Evolutionary conservation across 108 stramenopile genomes (phyloP), one percentile per base, ranked within the genome.

Genomic region (Epithemia pelagica): DNA sequence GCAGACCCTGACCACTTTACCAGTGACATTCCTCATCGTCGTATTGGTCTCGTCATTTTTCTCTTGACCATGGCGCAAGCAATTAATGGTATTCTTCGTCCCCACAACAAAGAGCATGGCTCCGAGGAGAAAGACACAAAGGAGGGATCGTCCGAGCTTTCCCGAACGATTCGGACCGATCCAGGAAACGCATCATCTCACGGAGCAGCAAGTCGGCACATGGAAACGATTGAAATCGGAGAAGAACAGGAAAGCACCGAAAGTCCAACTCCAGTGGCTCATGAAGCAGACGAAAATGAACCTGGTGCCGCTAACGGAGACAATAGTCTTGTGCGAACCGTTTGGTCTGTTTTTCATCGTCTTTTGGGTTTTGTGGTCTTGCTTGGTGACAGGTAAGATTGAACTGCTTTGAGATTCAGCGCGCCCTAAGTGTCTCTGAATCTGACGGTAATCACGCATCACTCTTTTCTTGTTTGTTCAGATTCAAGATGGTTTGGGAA

Each of bases 21-120:
- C 15, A 29, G 54, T 20, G 24, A 57, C 27, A 27, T 30, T 2
- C 25, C 26, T 18, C 83, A 84, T 52, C 62, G 62, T 28, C 24
- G 30, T 7, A 58, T 84, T 25, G 83, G 83, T 0, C 67, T 84
- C 63, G 30, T 76, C 0, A 58, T 84, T 3, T 80, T 84, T 32
- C 59, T 84, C 37, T 10, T 84, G 32, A 77, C 55, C n/a, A 20
- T 66, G 37, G 26, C 76, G 23, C 83, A 84, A 73, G 68, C 54
- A 28, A 26, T 77, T 10, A 59, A 32, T 52, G 83, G 79, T 18
- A 37, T 60, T 0, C 56, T 78, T 10, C 83, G 83, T 26, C 80
- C 80, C 28, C 58, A 32, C 10, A 21, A 28, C 28, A 66, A 55
- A 27, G 15, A 10, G 28, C 32, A 65, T 18, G 19, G 54, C 20